A percentile compares a stretch with the other conserved stretches of the same genome.
These are phyloP conservation scores for Cylindrodendrum hubeiense DNA, from an alignment of 2,329 filamentous ascomycete species.

Conservation along the genomic window DNA sequence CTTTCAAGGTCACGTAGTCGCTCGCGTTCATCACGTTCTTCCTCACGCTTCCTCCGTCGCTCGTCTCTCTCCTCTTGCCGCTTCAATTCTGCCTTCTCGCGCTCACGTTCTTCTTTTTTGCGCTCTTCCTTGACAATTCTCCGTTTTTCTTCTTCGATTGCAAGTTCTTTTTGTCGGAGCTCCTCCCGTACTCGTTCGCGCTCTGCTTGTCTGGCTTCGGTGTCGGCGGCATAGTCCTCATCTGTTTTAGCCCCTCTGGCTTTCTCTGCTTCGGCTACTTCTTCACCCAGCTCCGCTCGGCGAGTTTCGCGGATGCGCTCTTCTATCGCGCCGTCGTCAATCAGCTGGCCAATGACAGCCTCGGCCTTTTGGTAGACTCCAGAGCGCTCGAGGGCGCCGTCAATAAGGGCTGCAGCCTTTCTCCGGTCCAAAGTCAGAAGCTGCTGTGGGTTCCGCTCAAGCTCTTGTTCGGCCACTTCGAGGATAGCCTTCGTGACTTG, in stretches of 20 bases:
- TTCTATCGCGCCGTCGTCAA: constrained; percentile 77
- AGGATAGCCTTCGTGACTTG: constrained; percentile 76
- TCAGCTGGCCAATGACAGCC: constrained; percentile 74
- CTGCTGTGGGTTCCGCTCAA: constrained; percentile 79
- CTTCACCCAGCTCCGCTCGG: constrained; percentile 75
- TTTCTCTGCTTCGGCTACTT: constrained; percentile 75
- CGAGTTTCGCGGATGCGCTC: constrained; percentile 77
- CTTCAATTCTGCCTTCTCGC: constrained; percentile 63
- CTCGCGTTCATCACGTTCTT: constrained; percentile 68
- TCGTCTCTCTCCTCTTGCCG: constrained; percentile 65
- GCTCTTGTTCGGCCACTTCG: constrained; percentile 77
- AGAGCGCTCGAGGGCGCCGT: constrained; percentile 81
- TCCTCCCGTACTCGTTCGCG: constrained; percentile 73
- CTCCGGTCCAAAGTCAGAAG: constrained; percentile 80
- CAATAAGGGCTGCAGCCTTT: constrained; percentile 81
- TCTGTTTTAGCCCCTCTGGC: constrained; percentile 78
- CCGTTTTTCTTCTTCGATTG: constrained; percentile 72
- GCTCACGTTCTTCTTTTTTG: constrained; percentile 61
- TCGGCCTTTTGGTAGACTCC: constrained; percentile 81
- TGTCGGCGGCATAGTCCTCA: constrained; percentile 78
- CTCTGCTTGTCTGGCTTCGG: constrained; percentile 68
- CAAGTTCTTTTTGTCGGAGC: constrained; percentile 68
- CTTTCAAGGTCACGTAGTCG: constrained; percentile 55
- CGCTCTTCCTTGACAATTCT: constrained; percentile 70
- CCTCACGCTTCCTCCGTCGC: constrained; percentile 62